These are phyloP conservation scores for Aureobasidium sp. DNA, from an alignment of 2,329 filamentous ascomycete species.

Conservation along the genomic window DNA sequence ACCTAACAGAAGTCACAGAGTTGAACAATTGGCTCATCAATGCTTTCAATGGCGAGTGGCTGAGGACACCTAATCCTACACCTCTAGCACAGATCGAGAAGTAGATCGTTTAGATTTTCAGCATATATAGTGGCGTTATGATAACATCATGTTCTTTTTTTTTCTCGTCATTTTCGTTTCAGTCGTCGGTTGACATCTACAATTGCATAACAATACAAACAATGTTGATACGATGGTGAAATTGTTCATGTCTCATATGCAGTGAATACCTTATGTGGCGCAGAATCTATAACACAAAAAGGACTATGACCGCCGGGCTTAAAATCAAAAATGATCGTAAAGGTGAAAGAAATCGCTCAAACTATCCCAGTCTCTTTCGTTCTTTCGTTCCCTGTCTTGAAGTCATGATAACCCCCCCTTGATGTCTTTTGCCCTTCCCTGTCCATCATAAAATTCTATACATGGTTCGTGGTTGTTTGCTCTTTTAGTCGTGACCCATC, in stretches of 20 bases:
- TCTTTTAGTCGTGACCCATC: constrained; percentile 6
- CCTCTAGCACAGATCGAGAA: constrained; percentile 33
- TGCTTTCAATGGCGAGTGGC: constrained; percentile 95
- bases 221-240: too few species aligned
- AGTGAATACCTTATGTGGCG: too few species aligned
- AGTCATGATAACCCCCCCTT: neutral
- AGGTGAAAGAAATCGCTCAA: too few species aligned
- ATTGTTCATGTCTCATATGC: too few species aligned
- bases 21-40: constrained; percentile 88
- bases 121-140: neutral
- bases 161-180: neutral
- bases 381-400: too few species aligned
- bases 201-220: too few species aligned
- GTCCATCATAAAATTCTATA: constrained; percentile 2
- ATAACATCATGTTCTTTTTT: neutral
- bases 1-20: constrained; percentile 45
- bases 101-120: neutral
- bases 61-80: constrained; percentile 49
- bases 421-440: neutral
- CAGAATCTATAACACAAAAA: too few species aligned
- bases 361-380: neutral
- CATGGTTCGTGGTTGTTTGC: neutral
- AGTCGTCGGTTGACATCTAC: too few species aligned
- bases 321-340: too few species aligned
- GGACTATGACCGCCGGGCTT: too few species aligned